Evolutionary conservation across 2,329 filamentous ascomycete species (phyloP), one percentile per base, ranked within the genome.

Genomic region (Ciborinia camelliae): DNA sequence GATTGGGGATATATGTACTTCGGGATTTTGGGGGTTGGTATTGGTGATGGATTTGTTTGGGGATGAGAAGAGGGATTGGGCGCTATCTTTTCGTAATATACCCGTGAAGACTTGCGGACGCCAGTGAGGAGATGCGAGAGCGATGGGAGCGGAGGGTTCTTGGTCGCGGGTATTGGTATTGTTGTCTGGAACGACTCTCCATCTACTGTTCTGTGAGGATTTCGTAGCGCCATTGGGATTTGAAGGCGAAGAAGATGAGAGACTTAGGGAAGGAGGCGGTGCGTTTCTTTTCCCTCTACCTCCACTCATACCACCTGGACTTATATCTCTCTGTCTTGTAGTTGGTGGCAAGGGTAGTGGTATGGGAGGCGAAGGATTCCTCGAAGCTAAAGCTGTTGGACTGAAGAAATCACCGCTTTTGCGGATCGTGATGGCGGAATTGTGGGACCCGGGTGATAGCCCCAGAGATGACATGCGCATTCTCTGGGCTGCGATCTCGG

Each of bases 341-440:
- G 28, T 85, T 43, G 61, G 61, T 28, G 61, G 61, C 26, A 63
- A 23, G 26, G 61, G 81, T 79, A 10, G 85, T 78, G 37, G 85
- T 78, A 4, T 81, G 78, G 58, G 78, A 79, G 45, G 77, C 71
- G 20, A 70, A 70, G 23, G 77, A 75, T 58, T 37, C 57, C 55
- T 57, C 39, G 43, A 51, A 15, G 52, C 12, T 15, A 66, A 66
- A 23, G 48, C 15, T 23, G 59, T 67, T n/a, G 70, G 70, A 28
- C 50, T 54, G 63, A 54, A 55, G 45, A 61, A 62, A 43, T 43
- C 60, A 35, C 32, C 43, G 30, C 60, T 55, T 57, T 63, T 63
- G 28, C 60, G 60, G 52, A 47, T 62, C 18, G 53, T 39, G 50
- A 65, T 37, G 30, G 62, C 39, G 9, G 51, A 54, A 23, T 48